phyloP scores from a whole-genome alignment of 192 early-diverging fungal genomes.

The Rhizophagus clarus region DNA sequence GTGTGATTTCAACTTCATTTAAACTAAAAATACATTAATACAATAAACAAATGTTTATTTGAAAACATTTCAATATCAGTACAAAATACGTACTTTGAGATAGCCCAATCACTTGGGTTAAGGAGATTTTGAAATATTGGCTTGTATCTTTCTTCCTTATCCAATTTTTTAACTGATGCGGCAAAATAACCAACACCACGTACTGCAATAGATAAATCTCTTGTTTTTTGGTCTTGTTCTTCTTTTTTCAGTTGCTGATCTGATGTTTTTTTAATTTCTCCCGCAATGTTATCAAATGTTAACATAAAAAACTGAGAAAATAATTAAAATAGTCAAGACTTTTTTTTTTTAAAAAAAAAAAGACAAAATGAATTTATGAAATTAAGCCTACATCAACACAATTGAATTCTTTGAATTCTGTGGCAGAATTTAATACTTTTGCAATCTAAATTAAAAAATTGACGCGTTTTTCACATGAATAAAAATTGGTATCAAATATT shows the following conservation, averaged over 20 bases:
- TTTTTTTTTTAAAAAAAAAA: not conserved
- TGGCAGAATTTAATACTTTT: not conserved
- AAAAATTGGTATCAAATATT: not conserved
- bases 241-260: conserved; percentile 41
- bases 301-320: conserved; percentile 52
- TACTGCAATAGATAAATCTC: conserved; percentile 64
- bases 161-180: conserved; percentile 52
- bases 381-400: conserved; percentile 32
- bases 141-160: conserved; percentile 46
- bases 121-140: conserved; percentile 50
- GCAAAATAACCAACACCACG: conserved; percentile 73
- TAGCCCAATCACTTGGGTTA: conserved; percentile 51
- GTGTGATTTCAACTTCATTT: conserved; percentile 46
- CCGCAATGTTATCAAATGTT: conserved; percentile 38
- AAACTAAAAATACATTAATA: conserved; percentile 36
- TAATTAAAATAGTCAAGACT: not conserved
- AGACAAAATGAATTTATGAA: not conserved
- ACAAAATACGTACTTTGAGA: conserved; percentile 50
- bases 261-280: not conserved
- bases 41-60: conserved; percentile 15
- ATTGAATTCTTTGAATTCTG: conserved; percentile 27
- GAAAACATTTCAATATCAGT: not conserved
- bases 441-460: conserved; percentile 23
- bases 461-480: not conserved
- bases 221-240: conserved; percentile 36